Evolutionary conservation across 2,329 filamentous ascomycete species (phyloP), one percentile per base, ranked within the genome.

Genomic region (Fusarium subglutinans): DNA sequence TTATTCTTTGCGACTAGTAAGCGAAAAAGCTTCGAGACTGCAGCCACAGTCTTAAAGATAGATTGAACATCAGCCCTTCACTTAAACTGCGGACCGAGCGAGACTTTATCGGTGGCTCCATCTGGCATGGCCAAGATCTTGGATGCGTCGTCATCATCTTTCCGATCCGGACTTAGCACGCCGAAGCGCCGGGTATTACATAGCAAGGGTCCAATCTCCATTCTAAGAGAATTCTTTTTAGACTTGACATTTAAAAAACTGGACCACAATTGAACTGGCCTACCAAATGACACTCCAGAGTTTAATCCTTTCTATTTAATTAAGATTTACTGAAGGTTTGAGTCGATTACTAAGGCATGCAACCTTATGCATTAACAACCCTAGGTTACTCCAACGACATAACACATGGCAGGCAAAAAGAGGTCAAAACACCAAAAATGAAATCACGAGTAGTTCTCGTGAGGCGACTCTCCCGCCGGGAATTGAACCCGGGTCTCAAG

Each of bases 401-500:
- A 26, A 22, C 26, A 2, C 17, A 10, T 11, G 5, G 17, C 11
- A 51, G 14, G 30, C n/a, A 35, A 44, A 14, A 17, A 41, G 6
- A 15, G 22, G 11, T 9, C 35, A 40, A 48, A 73, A 73, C 47
- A 43, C 55, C 73, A 76, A 76, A 73, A 74, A 57, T 17, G 24
- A 28, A 37, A 28, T 20, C 60, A 69, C 48, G 62, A 67, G 28
- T 63, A 59, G 26, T 26, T 40, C 55, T 62, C 76, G 58, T 71
- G 55, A 69, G 74, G 76, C 76, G 74, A 61, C 76, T 76, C 70
- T 74, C 70, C 75, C 76, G 74, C 76, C 74, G 76, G 76, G 76
- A 77, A 77, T 77, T 77, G 76, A 77, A 77, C 76, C 76, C 76
- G 76, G 76, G 76, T 78, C 74, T 78, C 76, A 73, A 78, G 76